Base-by-base conservation (phyloP, 2,329 filamentous ascomycete species). In the Thelonectria rubi region DNA sequence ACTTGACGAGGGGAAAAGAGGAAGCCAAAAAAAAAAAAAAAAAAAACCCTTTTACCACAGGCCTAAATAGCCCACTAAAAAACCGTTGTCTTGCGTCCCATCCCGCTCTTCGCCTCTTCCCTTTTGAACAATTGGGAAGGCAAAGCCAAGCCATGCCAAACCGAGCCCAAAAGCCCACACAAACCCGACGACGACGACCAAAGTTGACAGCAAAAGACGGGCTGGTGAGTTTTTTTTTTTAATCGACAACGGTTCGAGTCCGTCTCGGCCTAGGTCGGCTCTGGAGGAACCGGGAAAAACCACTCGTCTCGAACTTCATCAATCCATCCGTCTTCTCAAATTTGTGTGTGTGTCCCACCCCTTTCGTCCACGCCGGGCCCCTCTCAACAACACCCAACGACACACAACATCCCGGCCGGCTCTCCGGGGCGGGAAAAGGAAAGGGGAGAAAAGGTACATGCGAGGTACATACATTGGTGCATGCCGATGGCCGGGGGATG, bases 11-110 rank as follows among this genome's bases (percentile, higher is more conserved):
- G 7, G 18, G n/a, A 42, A 42, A n/a, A 32, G 26, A 9, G 39
- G 11, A 21, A 49, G 14, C 40, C 6, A 39, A n/a, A 43, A 49
- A 53, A 37, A 18, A 42, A 24, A 46, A 46, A 17, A 50, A n/a
- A 5, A 50, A 42, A 21, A 30, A 37, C 53, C n/a, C 14, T n/a
- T n/a, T 42, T 42, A 11, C 39, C 17, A 34, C 39, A 42, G 11
- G 14, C 32, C 32, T 34, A 34, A 34, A 34, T 58, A 54, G 40
- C 64, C 67, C 67, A 69, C 61, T 65, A 69, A 69, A 63, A 69
- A 68, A 53, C 66, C 65, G 65, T 69, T 69, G 64, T 52, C 43
- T 58, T 51, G 46, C 61, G 65, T 65, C 65, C 56, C 55, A 58
- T 60, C 50, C 60, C 62, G 60, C 52, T 54, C 55, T 42, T 42